Percentiles rank a stretch among this genome's conserved stretches.
Evolutionary conservation across 2,329 filamentous ascomycete species (phyloP).

Genomic region (Talaromyces sp.): DNA sequence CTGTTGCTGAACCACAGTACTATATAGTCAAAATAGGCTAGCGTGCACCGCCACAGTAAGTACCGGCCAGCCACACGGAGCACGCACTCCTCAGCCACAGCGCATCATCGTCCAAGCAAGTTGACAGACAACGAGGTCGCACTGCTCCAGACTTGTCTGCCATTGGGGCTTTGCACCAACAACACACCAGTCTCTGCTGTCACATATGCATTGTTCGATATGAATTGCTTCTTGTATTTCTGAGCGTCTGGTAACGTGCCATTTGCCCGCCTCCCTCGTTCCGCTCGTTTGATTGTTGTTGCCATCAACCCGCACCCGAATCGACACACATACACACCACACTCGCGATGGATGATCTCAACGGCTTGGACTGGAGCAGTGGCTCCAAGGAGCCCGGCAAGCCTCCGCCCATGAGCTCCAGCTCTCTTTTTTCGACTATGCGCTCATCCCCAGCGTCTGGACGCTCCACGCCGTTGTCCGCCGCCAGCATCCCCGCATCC

Average conservation of each 20-base stretch:
- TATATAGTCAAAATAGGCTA: background rate
- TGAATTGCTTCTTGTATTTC: background rate
- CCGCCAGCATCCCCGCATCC: conserved; percentile 12
- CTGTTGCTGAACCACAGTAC: too few relatives aligned
- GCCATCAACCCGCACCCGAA: background rate
- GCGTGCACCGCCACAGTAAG: background rate
- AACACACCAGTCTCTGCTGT: background rate
- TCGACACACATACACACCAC: background rate
- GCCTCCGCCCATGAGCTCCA: conserved; percentile 32
- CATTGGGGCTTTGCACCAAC: background rate
- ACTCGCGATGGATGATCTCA: conserved; percentile 42
- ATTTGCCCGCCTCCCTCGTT: background rate
- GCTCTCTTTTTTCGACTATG: conserved; percentile 29
- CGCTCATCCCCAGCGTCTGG: conserved; percentile 36
- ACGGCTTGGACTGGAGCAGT: conserved; percentile 41
- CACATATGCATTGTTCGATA: background rate
- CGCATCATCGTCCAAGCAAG: background rate
- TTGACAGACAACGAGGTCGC: background rate
- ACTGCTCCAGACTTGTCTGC: background rate
- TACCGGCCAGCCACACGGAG: background rate
- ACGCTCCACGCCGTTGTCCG: conserved; percentile 38
- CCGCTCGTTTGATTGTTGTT: background rate
- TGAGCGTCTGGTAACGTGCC: background rate
- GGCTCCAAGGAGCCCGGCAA: conserved; percentile 30
- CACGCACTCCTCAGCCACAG: background rate